Percentiles rank a stretch among this genome's conserved stretches.
These are phyloP conservation scores for Pseudodiploospora longispora DNA, from an alignment of 2,329 filamentous ascomycete genomes.

Conservation along the genomic window DNA sequence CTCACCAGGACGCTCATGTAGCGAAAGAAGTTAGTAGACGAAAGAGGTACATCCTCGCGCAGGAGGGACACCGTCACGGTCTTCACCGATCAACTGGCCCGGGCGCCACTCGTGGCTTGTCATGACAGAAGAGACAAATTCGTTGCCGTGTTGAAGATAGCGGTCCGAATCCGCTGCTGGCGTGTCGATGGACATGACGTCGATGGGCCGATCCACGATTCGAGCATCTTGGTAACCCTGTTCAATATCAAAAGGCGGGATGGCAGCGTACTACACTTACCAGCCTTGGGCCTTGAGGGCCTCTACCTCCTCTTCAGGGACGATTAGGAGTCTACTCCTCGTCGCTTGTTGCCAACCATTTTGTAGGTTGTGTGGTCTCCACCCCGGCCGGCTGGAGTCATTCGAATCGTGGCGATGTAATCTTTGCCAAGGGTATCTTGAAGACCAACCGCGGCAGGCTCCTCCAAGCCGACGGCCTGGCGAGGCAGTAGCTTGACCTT, in stretches of 20 bases:
- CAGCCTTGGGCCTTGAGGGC: slow-evolving; percentile 5
- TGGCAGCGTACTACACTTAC: slow-evolving; percentile 7
- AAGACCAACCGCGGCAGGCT: not conserved
- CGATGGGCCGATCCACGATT: not conserved
- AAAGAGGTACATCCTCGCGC: not conserved
- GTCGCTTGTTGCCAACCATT: no score
- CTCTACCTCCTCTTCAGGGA: slow-evolving; percentile 1
- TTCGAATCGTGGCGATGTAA: no score
- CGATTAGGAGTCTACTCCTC: not conserved
- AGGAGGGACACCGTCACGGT: not conserved
- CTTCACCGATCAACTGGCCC: slow-evolving; percentile 7
- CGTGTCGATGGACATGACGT: slow-evolving; percentile 7
- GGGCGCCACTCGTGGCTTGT: slow-evolving; percentile 7
- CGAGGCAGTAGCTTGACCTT: not conserved
- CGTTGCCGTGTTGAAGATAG: slow-evolving; percentile 3
- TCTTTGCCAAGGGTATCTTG: no score
- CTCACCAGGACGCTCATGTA: not conserved
- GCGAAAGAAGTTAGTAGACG: not conserved
- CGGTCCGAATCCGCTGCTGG: slow-evolving; percentile 3
- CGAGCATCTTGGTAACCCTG: slow-evolving; percentile 1
- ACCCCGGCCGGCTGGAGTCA: no score
- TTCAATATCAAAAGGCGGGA: slow-evolving; percentile 1
- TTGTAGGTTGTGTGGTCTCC: no score
- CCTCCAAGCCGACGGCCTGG: not conserved
- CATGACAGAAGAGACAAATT: slow-evolving; percentile 2